Conservation (phyloP, 441 rosid genomes). For the Erodium trifolium region DNA sequence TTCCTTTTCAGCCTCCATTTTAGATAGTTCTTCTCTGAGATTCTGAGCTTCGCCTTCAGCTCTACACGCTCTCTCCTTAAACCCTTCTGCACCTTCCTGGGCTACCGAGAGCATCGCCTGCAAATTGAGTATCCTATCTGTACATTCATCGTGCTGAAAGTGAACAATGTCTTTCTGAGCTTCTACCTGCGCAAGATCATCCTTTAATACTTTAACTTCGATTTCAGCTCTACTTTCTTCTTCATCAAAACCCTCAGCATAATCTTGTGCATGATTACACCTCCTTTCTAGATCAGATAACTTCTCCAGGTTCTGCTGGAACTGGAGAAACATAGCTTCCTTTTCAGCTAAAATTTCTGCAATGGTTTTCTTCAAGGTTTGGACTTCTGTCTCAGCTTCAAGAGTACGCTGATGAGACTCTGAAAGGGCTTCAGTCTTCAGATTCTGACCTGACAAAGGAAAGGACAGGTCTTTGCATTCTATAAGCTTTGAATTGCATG, state of each 20-base stretch:
- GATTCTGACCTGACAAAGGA: neutral
- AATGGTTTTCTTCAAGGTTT: constrained; percentile 37
- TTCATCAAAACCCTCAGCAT: constrained; percentile 34
- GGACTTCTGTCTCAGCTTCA: constrained; percentile 40
- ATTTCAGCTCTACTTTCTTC: constrained; percentile 58
- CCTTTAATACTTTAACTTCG: constrained; percentile 44
- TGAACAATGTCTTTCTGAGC: constrained; percentile 43
- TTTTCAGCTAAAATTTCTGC: constrained; percentile 48
- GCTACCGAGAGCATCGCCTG: constrained; percentile 32
- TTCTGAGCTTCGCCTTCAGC: constrained; percentile 43
- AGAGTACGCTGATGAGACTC: constrained; percentile 27
- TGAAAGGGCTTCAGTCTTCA: neutral
- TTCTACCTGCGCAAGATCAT: constrained; percentile 41
- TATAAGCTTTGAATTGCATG: too few species aligned
- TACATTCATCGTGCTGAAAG: constrained; percentile 38
- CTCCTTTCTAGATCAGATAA: constrained; percentile 41
- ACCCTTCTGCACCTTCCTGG: constrained; percentile 29
- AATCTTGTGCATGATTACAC: constrained; percentile 35
- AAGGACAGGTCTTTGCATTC: neutral
- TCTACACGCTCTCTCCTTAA: constrained; percentile 29
- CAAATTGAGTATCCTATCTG: constrained; percentile 39
- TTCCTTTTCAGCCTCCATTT: constrained; percentile 45
- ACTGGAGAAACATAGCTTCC: constrained; percentile 37
- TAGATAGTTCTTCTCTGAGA: constrained; percentile 46
- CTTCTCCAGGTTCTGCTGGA: constrained; percentile 42